Percentiles rank a stretch among this genome's conserved stretches.
Conservation (phyloP, 2,329 filamentous ascomycete genomes). For the Botrytis fragariae region DNA sequence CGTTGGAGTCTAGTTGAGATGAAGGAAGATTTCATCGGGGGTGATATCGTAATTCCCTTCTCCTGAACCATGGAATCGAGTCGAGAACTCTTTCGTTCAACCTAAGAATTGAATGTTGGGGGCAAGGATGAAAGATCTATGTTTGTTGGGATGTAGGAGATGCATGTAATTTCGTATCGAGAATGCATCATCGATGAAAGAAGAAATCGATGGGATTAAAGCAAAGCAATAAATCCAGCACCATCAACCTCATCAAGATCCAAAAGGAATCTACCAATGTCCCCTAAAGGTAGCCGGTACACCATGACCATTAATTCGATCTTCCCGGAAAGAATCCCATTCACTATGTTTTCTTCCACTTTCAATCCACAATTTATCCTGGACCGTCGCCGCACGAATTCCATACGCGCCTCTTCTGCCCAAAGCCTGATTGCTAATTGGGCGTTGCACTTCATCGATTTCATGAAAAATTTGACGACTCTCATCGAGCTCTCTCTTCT, state of each 20-base stretch:
- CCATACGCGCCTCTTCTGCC: not conserved
- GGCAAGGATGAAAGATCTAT: not conserved
- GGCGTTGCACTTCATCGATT: not conserved
- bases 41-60: too few species aligned
- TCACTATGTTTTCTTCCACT: not conserved
- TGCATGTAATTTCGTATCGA: not conserved
- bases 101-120: too few species aligned
- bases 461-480: not conserved
- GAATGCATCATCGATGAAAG: too few species aligned
- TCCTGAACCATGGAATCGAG: not conserved
- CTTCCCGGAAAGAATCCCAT: not conserved
- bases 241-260: not conserved
- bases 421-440: not conserved
- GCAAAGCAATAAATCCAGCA: not conserved
- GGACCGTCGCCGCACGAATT: not conserved
- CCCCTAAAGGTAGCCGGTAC: not conserved
- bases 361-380: not conserved
- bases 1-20: not conserved
- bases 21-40: not conserved
- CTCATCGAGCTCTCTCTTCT: not conserved
- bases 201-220: not conserved
- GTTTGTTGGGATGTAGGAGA: not conserved
- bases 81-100: not conserved
- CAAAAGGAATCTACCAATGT: not conserved
- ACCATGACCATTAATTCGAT: slow-evolving; percentile 4